Evolutionary conservation across 306 rosid species (phyloP).

Genomic region (Cyclanthera cordifolia): DNA sequence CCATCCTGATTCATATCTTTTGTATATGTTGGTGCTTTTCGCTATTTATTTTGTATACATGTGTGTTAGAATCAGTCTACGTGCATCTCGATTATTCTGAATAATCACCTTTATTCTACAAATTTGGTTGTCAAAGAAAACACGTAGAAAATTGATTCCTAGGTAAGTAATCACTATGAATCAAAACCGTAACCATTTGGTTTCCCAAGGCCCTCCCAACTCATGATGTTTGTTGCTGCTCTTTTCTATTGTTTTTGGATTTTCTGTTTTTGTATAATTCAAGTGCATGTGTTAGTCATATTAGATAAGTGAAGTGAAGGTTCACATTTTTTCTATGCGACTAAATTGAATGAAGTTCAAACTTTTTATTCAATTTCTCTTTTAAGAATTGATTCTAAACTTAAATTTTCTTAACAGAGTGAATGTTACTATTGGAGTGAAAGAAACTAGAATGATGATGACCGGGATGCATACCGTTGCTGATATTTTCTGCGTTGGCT

Average conservation of each 20-base stretch:
- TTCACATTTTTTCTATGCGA: not conserved
- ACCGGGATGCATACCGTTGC: constrained; percentile 81
- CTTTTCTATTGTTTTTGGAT: not conserved
- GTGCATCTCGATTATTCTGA: too few species aligned
- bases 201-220: too few species aligned
- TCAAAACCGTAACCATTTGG: too few species aligned
- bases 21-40: not conserved
- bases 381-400: constrained; percentile 11
- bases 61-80: too few species aligned
- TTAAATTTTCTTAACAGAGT: constrained; percentile 39
- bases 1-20: not conserved
- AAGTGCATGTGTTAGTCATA: not conserved
- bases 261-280: not conserved
- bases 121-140: too few species aligned
- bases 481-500: constrained; percentile 85
- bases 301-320: not conserved
- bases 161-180: too few species aligned
- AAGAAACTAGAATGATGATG: constrained; percentile 60
- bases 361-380: constrained; percentile 2
- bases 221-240: too few species aligned
- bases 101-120: too few species aligned
- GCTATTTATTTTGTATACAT: too few species aligned
- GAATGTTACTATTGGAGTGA: constrained; percentile 58
- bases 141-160: too few species aligned
- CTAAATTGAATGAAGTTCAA: not conserved